These are phyloP conservation scores for Triticum timopheevii DNA, from an alignment of 176 grass and related monocot genomes.

Conservation along the genomic window DNA sequence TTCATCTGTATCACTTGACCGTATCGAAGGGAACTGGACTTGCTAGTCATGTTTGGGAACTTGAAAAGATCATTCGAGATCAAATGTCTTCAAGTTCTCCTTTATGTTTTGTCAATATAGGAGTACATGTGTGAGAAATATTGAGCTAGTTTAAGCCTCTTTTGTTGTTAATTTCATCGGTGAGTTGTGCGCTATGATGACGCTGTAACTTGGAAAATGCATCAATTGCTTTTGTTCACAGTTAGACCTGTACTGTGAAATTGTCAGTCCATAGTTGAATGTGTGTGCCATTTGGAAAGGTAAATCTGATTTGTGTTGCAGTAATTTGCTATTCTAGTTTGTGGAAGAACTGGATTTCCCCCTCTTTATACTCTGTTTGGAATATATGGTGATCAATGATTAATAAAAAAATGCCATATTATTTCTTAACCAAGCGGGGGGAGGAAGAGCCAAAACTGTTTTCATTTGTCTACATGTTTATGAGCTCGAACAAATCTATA, in stretches of 20 bases:
- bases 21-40: slow-evolving; percentile 21
- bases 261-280: neutral
- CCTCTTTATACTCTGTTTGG: neutral
- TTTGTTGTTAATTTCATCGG: slow-evolving; percentile 33
- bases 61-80: slow-evolving; percentile 23
- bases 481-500: no score
- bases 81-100: slow-evolving; percentile 34
- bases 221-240: slow-evolving; percentile 26
- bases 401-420: neutral
- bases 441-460: neutral
- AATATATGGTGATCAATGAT: neutral
- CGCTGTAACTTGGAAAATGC: slow-evolving; percentile 34
- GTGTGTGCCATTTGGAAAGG: neutral
- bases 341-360: neutral
- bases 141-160: slow-evolving; percentile 45
- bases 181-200: slow-evolving; percentile 26
- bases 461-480: no score
- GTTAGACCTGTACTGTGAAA: neutral
- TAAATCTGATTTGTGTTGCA: neutral
- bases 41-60: slow-evolving; percentile 37
- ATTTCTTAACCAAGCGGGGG: neutral
- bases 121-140: slow-evolving; percentile 37
- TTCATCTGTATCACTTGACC: neutral
- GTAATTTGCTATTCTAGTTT: neutral
- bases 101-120: slow-evolving; percentile 50